phyloP scores from a whole-genome alignment of 371 early-diverging fungal species.

The Choanephora cucurbitarum region DNA sequence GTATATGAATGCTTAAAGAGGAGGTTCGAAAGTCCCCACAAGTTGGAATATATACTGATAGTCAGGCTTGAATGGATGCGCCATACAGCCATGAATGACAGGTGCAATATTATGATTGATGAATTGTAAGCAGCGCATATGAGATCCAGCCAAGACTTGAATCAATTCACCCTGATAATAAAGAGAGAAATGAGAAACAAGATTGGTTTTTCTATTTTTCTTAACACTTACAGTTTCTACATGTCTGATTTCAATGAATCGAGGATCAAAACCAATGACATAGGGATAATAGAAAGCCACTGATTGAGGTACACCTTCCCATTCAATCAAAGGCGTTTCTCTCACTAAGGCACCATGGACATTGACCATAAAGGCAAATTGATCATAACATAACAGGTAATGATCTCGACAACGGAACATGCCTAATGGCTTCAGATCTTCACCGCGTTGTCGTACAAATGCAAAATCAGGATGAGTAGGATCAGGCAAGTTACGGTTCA shows the following conservation, averaged over 20 bases:
- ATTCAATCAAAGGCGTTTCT: constrained; percentile 33
- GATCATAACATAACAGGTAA: constrained; percentile 90
- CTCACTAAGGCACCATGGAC: constrained; percentile 43
- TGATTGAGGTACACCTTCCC: constrained; percentile 61
- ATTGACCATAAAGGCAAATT: constrained; percentile 90
- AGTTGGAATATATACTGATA: constrained; percentile 48
- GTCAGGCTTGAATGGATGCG: constrained; percentile 49
- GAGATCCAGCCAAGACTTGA: constrained; percentile 48
- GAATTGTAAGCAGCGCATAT: constrained; percentile 45
- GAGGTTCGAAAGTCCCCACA: constrained; percentile 20
- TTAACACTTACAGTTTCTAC: constrained; percentile 68
- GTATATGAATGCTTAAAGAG: constrained; percentile 18
- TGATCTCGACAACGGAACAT: constrained; percentile 81
- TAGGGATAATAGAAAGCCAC: constrained; percentile 81
- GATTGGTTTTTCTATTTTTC: not conserved
- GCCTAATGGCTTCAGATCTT: constrained; percentile 67
- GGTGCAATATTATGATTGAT: constrained; percentile 34
- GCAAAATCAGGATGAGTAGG: constrained; percentile 36
- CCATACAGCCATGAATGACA: constrained; percentile 50
- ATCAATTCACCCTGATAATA: constrained; percentile 44
- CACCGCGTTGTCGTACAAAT: constrained; percentile 37
- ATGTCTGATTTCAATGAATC: constrained; percentile 88
- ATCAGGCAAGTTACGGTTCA: constrained; percentile 49
- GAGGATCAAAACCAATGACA: constrained; percentile 86
- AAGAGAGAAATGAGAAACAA: not conserved